Evolutionary conservation across 768 basidiomycete genomes (phyloP).

Genomic region (Mrakia blollopis): DNA sequence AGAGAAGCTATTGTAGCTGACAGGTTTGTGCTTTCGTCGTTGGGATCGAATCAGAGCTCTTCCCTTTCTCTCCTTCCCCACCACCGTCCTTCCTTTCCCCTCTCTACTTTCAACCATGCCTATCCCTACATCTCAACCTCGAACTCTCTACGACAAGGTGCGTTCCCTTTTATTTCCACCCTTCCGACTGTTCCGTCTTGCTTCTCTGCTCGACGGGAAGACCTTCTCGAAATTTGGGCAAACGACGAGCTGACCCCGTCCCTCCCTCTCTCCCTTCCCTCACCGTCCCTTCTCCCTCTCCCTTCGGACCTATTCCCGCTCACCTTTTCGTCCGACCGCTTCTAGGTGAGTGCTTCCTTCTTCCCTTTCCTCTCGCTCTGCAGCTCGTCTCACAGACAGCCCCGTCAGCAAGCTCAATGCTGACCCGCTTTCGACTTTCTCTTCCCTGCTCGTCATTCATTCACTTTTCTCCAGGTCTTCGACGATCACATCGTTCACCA

Average conservation of each 20-base stretch:
- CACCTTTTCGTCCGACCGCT: too few species aligned
- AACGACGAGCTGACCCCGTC: constrained; percentile 8
- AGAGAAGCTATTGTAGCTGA: neutral
- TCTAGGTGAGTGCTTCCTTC: neutral
- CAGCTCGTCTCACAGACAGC: neutral
- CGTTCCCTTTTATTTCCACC: constrained; percentile 48
- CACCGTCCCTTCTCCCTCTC: neutral
- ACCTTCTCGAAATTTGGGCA: neutral
- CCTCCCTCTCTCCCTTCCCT: neutral
- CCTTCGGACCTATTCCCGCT: neutral
- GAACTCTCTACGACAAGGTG: constrained; percentile 95
- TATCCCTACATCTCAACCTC: constrained; percentile 56
- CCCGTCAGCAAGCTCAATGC: too few species aligned
- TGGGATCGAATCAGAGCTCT: neutral
- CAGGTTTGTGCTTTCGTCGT: neutral
- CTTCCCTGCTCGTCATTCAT: neutral
- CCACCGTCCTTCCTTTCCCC: neutral
- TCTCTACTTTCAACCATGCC: constrained; percentile 50
- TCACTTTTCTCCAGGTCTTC: constrained; percentile 32
- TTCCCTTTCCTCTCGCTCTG: neutral
- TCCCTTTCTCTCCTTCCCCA: neutral
- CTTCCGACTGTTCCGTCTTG: neutral
- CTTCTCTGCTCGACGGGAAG: neutral
- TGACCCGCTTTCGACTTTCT: neutral
- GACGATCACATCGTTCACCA: constrained; percentile 86